These are phyloP conservation scores for Pyracantha coccinea DNA, from an alignment of 331 rosid species.

Conservation along the genomic window DNA sequence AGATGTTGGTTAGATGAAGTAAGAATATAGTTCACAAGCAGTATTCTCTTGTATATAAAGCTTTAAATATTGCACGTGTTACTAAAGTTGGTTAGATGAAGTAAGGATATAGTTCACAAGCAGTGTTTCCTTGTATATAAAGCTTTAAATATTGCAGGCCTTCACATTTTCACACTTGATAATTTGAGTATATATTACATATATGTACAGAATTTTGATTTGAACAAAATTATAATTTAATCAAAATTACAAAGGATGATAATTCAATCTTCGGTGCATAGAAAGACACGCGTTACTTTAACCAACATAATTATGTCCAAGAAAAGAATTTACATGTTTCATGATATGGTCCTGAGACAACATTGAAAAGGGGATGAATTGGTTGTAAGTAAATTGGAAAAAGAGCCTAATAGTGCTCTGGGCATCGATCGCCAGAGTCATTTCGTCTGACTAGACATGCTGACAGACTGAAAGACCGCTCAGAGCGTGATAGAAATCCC, in stretches of 20 bases:
- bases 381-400: constrained; percentile 69
- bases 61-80: not conserved
- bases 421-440: constrained; percentile 35
- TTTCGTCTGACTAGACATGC: constrained; percentile 46
- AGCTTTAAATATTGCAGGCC: too few species aligned
- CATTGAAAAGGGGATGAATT: constrained; percentile 73
- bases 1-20: not conserved
- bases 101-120: not conserved
- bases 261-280: too few species aligned
- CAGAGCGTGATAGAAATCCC: not conserved
- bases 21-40: not conserved
- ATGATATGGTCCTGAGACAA: constrained; percentile 45
- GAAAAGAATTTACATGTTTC: constrained; percentile 57
- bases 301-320: too few species aligned
- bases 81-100: not conserved
- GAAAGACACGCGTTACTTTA: too few species aligned
- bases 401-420: constrained; percentile 49
- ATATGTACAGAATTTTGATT: too few species aligned
- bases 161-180: too few species aligned
- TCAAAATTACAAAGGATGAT: too few species aligned
- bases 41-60: too few species aligned
- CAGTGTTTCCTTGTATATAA: too few species aligned
- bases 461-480: constrained; percentile 81
- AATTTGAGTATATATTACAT: too few species aligned
- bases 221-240: too few species aligned